Evolutionary conservation across 306 rosid genomes (phyloP).

Genomic region (Fragaria ananassa): DNA sequence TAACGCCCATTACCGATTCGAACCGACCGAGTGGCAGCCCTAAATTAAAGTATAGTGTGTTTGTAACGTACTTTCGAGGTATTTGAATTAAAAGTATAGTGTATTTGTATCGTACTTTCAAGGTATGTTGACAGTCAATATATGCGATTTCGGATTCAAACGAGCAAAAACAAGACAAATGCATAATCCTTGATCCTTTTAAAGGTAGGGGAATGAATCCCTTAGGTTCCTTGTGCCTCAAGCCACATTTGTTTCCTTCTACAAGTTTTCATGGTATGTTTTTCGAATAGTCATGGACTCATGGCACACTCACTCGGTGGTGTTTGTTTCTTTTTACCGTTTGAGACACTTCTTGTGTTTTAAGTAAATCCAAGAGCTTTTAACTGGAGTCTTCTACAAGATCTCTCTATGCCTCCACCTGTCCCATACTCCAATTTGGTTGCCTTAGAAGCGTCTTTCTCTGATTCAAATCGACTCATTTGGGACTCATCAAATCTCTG

Average conservation of each 20-base stretch:
- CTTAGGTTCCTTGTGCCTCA: slow-evolving; percentile 24
- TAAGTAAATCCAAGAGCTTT: slow-evolving; percentile 37
- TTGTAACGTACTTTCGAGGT: not conserved
- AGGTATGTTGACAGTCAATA: not conserved
- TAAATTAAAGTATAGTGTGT: not conserved
- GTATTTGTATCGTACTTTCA: not conserved
- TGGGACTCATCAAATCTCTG: slow-evolving; percentile 18
- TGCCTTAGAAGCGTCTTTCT: slow-evolving; percentile 70
- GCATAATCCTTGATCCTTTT: not conserved
- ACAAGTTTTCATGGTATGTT: slow-evolving; percentile 16
- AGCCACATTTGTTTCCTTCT: slow-evolving; percentile 18
- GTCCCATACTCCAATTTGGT: slow-evolving; percentile 48
- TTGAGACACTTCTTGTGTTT: slow-evolving; percentile 48
- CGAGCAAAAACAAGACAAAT: not conserved
- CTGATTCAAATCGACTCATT: slow-evolving; percentile 1
- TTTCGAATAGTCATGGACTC: slow-evolving; percentile 15
- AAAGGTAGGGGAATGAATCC: not conserved
- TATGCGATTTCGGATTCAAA: not conserved
- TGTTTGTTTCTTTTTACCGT: slow-evolving; percentile 27
- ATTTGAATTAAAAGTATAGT: not conserved
- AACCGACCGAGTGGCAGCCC: too few species aligned
- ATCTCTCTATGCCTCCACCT: slow-evolving; percentile 25
- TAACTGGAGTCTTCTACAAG: slow-evolving; percentile 41
- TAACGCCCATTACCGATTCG: too few species aligned
- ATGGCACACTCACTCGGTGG: slow-evolving; percentile 16